Percentiles rank a stretch among this genome's conserved stretches.
Evolutionary conservation across 441 rosid genomes (phyloP).

Genomic region (Populus tomentosa): DNA sequence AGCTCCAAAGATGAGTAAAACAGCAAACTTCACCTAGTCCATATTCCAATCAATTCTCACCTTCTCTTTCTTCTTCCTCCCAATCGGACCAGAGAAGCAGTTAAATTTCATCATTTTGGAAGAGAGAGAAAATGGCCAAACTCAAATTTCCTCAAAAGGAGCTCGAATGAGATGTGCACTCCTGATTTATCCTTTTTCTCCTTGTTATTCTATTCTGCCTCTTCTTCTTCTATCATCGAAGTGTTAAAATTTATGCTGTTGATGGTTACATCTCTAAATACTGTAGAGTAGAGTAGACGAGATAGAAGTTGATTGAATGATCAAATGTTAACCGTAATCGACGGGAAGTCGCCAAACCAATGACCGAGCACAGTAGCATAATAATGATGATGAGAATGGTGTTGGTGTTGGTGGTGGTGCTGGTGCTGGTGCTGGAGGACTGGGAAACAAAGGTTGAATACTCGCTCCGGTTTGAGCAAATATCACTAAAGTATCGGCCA

Average conservation of each 20-base stretch:
- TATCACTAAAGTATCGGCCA: conserved; percentile 56
- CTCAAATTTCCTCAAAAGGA: conserved; percentile 10
- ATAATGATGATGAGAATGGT: conserved; percentile 5
- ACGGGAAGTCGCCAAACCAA: conserved; percentile 64
- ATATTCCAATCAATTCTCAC: conserved; percentile 25
- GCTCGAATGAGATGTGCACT: neutral
- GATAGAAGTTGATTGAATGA: conserved; percentile 15
- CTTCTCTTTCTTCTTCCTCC: conserved; percentile 46
- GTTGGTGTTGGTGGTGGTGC: neutral
- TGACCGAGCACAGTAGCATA: conserved; percentile 17
- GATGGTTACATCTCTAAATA: conserved; percentile 34
- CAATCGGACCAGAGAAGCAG: conserved; percentile 37
- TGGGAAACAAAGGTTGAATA: conserved; percentile 35
- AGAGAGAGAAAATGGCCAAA: neutral
- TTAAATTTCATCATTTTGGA: conserved; percentile 41
- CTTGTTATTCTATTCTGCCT: neutral
- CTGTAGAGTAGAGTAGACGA: conserved; percentile 16
- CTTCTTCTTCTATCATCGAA: neutral
- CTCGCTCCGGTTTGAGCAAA: conserved; percentile 46
- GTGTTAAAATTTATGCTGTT: neutral
- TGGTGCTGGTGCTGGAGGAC: conserved; percentile 10
- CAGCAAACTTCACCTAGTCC: neutral
- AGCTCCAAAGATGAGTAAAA: conserved; percentile 2
- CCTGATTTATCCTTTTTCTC: neutral
- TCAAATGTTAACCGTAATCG: conserved; percentile 67